These are phyloP conservation scores for Gentiana dahurica DNA, from an alignment of 257 asterid genomes.

Conservation along the genomic window DNA sequence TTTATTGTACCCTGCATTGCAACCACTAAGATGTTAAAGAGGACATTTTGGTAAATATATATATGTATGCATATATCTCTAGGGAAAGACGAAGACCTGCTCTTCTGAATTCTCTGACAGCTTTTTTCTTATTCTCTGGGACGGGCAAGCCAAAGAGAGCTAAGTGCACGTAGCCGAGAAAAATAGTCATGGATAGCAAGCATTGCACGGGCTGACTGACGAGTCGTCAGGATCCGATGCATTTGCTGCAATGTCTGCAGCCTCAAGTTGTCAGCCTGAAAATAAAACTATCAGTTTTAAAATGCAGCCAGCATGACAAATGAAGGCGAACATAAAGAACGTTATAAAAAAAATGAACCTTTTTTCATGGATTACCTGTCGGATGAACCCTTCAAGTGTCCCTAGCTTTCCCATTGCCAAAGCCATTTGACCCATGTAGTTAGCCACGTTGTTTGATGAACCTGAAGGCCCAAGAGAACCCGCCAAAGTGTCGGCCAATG, in stretches of 20 bases:
- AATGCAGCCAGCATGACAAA: too few species aligned
- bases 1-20: too few species aligned
- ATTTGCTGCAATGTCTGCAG: conserved; percentile 89
- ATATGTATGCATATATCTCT: not conserved
- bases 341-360: not conserved
- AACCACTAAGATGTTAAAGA: too few species aligned
- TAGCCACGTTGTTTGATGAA: conserved; percentile 78
- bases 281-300: not conserved
- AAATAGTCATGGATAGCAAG: conserved; percentile 82
- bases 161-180: conserved; percentile 86
- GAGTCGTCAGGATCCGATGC: conserved; percentile 83
- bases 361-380: conserved; percentile 43
- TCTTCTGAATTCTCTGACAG: not conserved
- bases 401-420: conserved; percentile 95
- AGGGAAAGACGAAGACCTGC: not conserved
- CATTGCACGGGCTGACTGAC: conserved; percentile 92
- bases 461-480: conserved; percentile 78
- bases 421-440: conserved; percentile 98
- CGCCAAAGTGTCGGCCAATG: conserved; percentile 80
- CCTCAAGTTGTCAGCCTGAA: conserved; percentile 87
- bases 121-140: conserved; percentile 49
- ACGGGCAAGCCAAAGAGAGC: conserved; percentile 95
- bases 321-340: too few species aligned
- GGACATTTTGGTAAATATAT: too few species aligned
- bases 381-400: conserved; percentile 89